phyloP scores from a whole-genome alignment of 163 green algal genomes.

The Prototheca wickerhamii region DNA sequence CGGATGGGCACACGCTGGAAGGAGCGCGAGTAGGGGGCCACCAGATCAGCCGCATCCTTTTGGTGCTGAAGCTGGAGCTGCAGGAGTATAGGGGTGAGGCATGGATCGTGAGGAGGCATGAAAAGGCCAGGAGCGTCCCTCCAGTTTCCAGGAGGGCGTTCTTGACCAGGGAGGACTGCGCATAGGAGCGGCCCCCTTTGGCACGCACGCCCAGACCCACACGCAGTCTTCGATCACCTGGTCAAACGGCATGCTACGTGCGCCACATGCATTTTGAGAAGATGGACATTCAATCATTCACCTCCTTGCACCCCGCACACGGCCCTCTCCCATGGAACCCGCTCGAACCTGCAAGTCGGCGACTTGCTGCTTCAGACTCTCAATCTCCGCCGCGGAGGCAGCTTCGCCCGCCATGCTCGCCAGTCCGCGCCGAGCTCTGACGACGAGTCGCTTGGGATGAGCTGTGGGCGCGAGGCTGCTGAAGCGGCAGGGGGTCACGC shows the following conservation, averaged over 20 bases:
- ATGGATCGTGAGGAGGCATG: too few species aligned
- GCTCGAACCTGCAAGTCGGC: slow-evolving; percentile 48
- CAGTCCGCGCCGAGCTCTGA: not conserved
- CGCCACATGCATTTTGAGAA: not conserved
- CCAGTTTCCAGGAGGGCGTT: not conserved
- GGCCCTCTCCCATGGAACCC: not conserved
- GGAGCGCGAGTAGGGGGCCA: slow-evolving; percentile 68
- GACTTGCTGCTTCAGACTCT: slow-evolving; percentile 51
- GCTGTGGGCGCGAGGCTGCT: not conserved
- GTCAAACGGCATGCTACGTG: not conserved
- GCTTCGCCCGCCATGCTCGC: not conserved
- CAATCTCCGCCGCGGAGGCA: slow-evolving; percentile 39
- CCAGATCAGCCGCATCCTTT: slow-evolving; percentile 42
- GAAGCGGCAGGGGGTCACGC: not conserved
- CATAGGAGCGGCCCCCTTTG: not conserved
- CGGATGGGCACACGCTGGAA: slow-evolving; percentile 54
- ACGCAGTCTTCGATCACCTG: not conserved
- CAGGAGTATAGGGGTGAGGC: not conserved
- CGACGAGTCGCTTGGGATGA: not conserved
- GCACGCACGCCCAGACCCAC: not conserved
- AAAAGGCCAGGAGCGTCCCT: not conserved
- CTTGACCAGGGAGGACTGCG: not conserved
- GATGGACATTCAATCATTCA: not conserved
- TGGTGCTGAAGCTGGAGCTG: slow-evolving; percentile 53
- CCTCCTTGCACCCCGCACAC: not conserved